phyloP scores from a whole-genome alignment of 1,139 yeast species.

The Blastobotrys ciferrii region DNA sequence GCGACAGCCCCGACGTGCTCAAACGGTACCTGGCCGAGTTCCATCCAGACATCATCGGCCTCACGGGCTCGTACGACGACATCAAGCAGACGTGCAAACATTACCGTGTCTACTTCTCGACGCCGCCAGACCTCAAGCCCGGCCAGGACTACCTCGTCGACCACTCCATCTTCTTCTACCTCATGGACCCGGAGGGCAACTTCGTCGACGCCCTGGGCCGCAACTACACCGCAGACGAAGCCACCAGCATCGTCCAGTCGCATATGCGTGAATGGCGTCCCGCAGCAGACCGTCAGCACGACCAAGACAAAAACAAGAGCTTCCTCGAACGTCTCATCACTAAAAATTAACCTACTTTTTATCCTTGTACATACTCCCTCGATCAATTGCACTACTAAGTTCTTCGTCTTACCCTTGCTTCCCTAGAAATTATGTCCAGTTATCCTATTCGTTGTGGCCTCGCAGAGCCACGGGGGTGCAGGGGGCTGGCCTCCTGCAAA shows the following conservation, averaged over 20 bases:
- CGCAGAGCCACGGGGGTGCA: too few species aligned
- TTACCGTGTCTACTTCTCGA: slow-evolving; percentile 90
- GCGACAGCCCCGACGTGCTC: slow-evolving; percentile 83
- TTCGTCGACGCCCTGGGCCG: slow-evolving; percentile 93
- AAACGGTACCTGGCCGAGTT: slow-evolving; percentile 80
- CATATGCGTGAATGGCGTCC: slow-evolving; percentile 81
- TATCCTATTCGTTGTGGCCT: too few species aligned
- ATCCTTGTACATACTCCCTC: background rate
- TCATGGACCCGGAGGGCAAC: slow-evolving; percentile 96
- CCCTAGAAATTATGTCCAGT: too few species aligned
- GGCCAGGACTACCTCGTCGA: slow-evolving; percentile 97
- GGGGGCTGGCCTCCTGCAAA: too few species aligned
- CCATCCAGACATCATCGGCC: slow-evolving; percentile 82
- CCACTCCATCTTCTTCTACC: slow-evolving; percentile 91
- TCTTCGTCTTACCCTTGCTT: too few species aligned
- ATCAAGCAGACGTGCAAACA: slow-evolving; percentile 81
- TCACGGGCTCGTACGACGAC: slow-evolving; percentile 86
- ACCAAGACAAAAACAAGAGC: background rate
- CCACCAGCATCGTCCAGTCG: slow-evolving; percentile 72
- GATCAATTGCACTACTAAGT: background rate
- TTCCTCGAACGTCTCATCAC: background rate
- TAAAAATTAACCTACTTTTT: background rate
- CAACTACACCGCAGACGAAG: slow-evolving; percentile 76
- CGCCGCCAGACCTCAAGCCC: slow-evolving; percentile 89
- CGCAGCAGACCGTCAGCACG: background rate